Evolutionary conservation across 179 eudicot species (phyloP).

Genomic region (Gypsophila paniculata): DNA sequence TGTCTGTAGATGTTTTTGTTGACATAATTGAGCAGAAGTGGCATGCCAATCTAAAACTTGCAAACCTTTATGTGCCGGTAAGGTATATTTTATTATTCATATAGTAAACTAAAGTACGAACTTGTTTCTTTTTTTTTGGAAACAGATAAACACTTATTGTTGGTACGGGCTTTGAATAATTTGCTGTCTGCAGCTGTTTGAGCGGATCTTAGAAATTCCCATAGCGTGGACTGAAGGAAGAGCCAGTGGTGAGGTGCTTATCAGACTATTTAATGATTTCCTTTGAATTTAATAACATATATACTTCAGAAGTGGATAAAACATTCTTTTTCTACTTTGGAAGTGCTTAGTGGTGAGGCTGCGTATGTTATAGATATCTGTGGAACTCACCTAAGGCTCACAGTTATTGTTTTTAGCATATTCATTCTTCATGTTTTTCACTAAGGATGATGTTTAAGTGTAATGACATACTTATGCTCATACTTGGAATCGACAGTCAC

Average conservation of each 20-base stretch:
- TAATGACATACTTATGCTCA: neutral
- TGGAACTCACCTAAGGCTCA: constrained; percentile 12
- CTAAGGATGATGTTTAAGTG: neutral
- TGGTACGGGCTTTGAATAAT: constrained; percentile 9
- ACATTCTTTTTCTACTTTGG: neutral
- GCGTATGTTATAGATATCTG: neutral
- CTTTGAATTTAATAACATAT: constrained; percentile 12
- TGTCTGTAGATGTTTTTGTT: constrained; percentile 87
- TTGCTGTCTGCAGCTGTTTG: constrained; percentile 65
- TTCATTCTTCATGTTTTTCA: neutral
- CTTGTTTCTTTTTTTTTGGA: neutral
- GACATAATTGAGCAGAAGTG: constrained; percentile 88
- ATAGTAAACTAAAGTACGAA: neutral
- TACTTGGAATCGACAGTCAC: neutral
- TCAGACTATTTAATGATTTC: constrained; percentile 31
- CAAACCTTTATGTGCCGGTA: constrained; percentile 89
- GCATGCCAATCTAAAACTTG: constrained; percentile 85
- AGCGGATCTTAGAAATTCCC: constrained; percentile 90
- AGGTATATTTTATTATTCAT: constrained; percentile 35
- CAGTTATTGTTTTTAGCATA: constrained; percentile 1
- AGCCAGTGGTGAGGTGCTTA: constrained; percentile 99
- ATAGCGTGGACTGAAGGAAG: constrained; percentile 83
- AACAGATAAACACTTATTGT: neutral
- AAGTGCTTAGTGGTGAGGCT: neutral
- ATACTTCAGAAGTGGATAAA: constrained; percentile 9